phyloP scores from a whole-genome alignment of 1,139 yeast species.

The Scheffersomyces titani region DNA sequence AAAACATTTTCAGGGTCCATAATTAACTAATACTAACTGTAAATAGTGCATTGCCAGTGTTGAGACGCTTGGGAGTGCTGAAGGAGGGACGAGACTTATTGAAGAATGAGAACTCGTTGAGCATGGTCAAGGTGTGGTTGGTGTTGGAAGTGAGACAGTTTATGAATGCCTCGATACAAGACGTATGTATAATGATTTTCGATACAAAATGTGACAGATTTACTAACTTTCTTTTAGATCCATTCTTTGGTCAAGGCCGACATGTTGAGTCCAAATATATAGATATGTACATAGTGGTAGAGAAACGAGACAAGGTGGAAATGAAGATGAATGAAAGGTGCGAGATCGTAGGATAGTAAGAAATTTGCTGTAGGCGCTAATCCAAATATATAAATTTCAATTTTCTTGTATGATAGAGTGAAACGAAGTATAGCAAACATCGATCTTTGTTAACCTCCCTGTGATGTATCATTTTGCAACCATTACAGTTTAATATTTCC shows the following conservation, averaged over 20 bases:
- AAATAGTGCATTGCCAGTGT: conserved; percentile 78
- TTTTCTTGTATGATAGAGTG: background rate
- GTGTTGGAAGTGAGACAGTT: conserved; percentile 88
- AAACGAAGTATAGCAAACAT: background rate
- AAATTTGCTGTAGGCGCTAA: too few relatives aligned
- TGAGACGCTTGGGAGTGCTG: conserved; percentile 76
- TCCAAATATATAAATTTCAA: too few relatives aligned
- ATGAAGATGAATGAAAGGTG: background rate
- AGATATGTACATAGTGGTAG: conserved; percentile 3
- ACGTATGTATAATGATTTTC: conserved; percentile 42
- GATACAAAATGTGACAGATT: background rate
- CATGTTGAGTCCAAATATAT: conserved; percentile 50
- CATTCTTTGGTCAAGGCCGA: conserved; percentile 52
- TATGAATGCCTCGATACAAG: conserved; percentile 81
- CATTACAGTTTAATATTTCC: background rate
- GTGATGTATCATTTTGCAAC: background rate
- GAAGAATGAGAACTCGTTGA: conserved; percentile 59
- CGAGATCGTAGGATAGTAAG: too few relatives aligned
- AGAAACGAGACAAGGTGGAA: background rate
- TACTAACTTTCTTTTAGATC: conserved; percentile 31
- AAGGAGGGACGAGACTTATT: conserved; percentile 65
- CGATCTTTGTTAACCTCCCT: background rate
- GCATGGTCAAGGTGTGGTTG: conserved; percentile 90
- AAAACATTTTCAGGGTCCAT: background rate
- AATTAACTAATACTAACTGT: conserved; percentile 25